Evolutionary conservation across 768 basidiomycete species (phyloP), one percentile per base, ranked within the genome.

Genomic region (Cystobasidium tubakii): DNA sequence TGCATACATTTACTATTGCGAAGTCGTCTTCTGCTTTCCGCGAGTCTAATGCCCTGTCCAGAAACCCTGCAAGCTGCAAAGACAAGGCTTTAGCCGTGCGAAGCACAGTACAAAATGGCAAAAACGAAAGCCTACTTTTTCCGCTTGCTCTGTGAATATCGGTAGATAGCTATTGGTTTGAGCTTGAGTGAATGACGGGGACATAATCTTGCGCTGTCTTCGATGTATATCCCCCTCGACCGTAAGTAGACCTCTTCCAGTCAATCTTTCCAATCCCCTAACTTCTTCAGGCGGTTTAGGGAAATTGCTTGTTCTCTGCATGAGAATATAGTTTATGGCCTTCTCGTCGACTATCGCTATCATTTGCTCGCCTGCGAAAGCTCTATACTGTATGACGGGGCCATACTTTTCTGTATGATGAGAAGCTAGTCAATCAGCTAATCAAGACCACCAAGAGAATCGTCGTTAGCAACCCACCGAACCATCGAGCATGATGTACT

Each of bases 1-100:
- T 71, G 54, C 76, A 60, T 1, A 83, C 76, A 33, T 84, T 81
- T 60, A 82, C 27, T 10, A 55, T 39, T 25, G 27, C 46, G 44
- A 9, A 27, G 36, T 9, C 66, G 55, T 44, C 50, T 29, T 17
- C 23, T 27, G 27, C 9, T 54, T 34, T 27, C 42, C 55, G 46
- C 9, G 23, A n/a, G 7, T 54, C 50, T 39, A 77, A 7, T 0
- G 73, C 27, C 10, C 76, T 63, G 25, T 29, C 66, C 17, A 67
- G 46, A 31, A 4, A 31, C 1, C 3, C 46, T 7, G 27, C 29
- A 3, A 65, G 63, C 63, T 65, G 39, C 6, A 65, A 1, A 25
- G 3, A 33, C 7, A 39, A 39, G 63, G 36, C 33, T 12, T 44
- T 29, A 65, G 29, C 39, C 15, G 53, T 60, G 39, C 19, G 29